A percentile compares a stretch with the other conserved stretches of the same genome.
Evolutionary conservation across 2,329 filamentous ascomycete species (phyloP).

Genomic region (Botrytis squamosa): DNA sequence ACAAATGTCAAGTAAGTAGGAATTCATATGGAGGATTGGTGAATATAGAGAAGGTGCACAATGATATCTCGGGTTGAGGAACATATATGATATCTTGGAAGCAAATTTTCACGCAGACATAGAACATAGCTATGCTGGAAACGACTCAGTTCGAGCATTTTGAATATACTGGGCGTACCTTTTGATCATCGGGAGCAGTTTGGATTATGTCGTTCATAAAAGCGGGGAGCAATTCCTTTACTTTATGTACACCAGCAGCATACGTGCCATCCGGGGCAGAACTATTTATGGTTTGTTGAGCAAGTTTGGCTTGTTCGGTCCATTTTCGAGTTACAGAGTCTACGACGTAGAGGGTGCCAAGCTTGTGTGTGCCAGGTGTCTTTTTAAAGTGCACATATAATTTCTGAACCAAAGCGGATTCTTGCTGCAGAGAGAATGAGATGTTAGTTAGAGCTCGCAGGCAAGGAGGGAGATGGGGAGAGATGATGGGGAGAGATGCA

Average conservation of each 20-base stretch:
- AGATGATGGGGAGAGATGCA: neutral
- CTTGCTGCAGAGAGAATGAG: slow-evolving; percentile 53
- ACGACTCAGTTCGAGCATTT: slow-evolving; percentile 31
- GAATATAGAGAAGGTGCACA: slow-evolving; percentile 19
- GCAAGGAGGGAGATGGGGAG: neutral
- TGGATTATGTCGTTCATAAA: slow-evolving; percentile 95
- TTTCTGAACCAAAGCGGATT: slow-evolving; percentile 92
- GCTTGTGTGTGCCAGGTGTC: slow-evolving; percentile 89
- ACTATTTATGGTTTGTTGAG: slow-evolving; percentile 77
- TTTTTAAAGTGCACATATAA: slow-evolving; percentile 98
- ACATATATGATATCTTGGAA: slow-evolving; percentile 26
- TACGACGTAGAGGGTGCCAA: slow-evolving; percentile 99
- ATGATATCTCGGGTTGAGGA: slow-evolving; percentile 19
- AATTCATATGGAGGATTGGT: slow-evolving; percentile 29
- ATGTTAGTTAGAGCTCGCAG: slow-evolving; percentile 16
- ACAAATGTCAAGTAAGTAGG: slow-evolving; percentile 48
- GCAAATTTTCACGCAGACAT: slow-evolving; percentile 30
- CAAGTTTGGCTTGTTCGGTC: slow-evolving; percentile 90
- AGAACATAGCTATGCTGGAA: slow-evolving; percentile 20
- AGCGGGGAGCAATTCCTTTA: slow-evolving; percentile 89
- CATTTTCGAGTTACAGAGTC: slow-evolving; percentile 99
- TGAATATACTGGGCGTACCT: slow-evolving; percentile 66
- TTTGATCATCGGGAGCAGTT: slow-evolving; percentile 87
- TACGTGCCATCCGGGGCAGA: slow-evolving; percentile 87
- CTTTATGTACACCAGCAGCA: slow-evolving; percentile 91